Evolutionary conservation across 225 moss, liverwort and hornwort genomes (phyloP).

Genomic region (Antitrichia curtipendula): DNA sequence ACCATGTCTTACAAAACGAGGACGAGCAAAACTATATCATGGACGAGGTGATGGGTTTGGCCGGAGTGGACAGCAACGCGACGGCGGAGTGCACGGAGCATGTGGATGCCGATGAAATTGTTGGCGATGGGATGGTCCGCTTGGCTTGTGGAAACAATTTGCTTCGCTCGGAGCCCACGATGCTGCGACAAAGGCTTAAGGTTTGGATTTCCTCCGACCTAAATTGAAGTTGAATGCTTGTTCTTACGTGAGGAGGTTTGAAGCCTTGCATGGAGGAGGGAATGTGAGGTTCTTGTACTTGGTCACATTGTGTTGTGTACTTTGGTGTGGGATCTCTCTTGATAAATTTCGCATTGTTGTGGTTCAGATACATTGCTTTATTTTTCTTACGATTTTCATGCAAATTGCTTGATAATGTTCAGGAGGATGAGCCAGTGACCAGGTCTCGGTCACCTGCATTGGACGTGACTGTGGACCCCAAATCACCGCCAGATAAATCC

Average conservation of each 20-base stretch:
- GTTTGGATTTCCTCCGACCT: background rate
- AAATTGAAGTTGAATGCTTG: background rate
- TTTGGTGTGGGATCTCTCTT: background rate
- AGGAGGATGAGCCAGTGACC: conserved; percentile 52
- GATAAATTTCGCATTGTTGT: background rate
- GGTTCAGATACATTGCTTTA: background rate
- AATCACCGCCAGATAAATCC: conserved; percentile 13
- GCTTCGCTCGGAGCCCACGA: conserved; percentile 23
- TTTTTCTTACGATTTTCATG: background rate
- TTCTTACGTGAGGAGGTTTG: background rate
- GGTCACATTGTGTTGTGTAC: background rate
- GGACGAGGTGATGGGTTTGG: conserved; percentile 52
- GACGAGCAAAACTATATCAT: conserved; percentile 69
- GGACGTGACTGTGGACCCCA: background rate
- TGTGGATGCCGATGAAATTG: conserved; percentile 17
- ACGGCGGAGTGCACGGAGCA: conserved; percentile 1
- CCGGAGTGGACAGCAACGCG: conserved; percentile 7
- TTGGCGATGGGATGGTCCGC: conserved; percentile 56
- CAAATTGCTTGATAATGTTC: background rate
- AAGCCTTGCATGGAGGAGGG: background rate
- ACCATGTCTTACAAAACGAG: conserved; percentile 70
- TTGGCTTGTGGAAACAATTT: conserved; percentile 34
- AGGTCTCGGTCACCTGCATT: conserved; percentile 17
- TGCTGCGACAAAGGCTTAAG: conserved; percentile 40
- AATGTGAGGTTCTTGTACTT: background rate